These are phyloP conservation scores for Trifolium pratense DNA, from an alignment of 306 rosid genomes.

Conservation along the genomic window DNA sequence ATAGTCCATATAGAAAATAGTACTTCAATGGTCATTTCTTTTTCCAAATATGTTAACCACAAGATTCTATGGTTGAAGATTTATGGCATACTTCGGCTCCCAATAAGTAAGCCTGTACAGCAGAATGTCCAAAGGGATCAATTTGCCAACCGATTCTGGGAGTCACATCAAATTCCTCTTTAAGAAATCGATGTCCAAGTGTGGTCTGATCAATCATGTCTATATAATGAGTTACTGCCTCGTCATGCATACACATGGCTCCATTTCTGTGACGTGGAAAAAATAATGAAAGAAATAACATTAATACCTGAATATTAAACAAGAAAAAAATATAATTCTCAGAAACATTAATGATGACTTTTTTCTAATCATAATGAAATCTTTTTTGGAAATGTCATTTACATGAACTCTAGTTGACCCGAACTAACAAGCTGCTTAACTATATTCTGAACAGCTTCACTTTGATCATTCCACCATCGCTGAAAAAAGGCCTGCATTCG, in stretches of 20 bases:
- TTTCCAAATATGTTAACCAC: constrained; percentile 34
- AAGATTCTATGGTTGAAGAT: constrained; percentile 36
- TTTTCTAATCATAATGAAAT: constrained; percentile 21
- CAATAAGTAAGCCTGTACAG: constrained; percentile 78
- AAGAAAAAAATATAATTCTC: constrained; percentile 14
- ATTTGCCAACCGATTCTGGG: constrained; percentile 94
- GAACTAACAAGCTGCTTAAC: constrained; percentile 67
- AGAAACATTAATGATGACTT: constrained; percentile 23
- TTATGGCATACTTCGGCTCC: constrained; percentile 69
- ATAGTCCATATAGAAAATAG: constrained; percentile 13
- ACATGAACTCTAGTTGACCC: constrained; percentile 89
- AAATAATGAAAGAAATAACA: constrained; percentile 39
- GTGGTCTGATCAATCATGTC: constrained; percentile 93
- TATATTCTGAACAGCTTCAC: constrained; percentile 51
- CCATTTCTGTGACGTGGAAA: constrained; percentile 66
- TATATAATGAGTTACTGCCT: constrained; percentile 81
- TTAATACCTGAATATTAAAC: constrained; percentile 20
- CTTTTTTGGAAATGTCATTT: constrained; percentile 33
- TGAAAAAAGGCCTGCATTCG: constrained; percentile 77
- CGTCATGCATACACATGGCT: constrained; percentile 93
- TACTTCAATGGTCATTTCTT: constrained; percentile 16
- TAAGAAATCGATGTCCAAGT: constrained; percentile 75
- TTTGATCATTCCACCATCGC: constrained; percentile 89
- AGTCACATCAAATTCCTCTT: constrained; percentile 63
- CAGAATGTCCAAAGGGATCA: constrained; percentile 91